Base-by-base conservation (phyloP, 2,329 filamentous ascomycete genomes). In the Stagonosporopsis chrysanthemi region DNA sequence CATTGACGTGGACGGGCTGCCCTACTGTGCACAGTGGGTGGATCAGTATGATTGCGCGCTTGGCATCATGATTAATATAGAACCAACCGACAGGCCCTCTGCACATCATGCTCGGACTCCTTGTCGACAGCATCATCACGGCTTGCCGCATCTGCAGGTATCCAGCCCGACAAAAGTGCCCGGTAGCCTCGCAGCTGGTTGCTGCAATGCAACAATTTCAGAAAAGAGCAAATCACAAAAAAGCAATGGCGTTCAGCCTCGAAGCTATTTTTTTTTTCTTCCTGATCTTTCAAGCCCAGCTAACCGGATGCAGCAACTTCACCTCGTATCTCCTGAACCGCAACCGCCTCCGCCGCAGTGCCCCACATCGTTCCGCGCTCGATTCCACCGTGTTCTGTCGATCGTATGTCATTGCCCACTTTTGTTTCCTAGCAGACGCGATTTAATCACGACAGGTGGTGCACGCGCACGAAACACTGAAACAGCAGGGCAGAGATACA, bases 361-460 rank as follows among this genome's bases (percentile, higher is more conserved):
- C 53, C 47, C 53, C 53, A 56, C 53, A 17, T 15, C 29, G 29
- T 28, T 46, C 47, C 47, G 53, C 29, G 17, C 41, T 38, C 46
- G 46, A 38, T 38, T 48, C 40, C 33, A 40, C 17, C 17, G 19
- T 22, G 42, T 40, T 15, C 23, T 39, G 53, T 56, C 53, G 53
- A 56, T 56, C 42, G 47, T 56, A 50, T 56, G 53, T 56, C 53
- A 56, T 52, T 15, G 38, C 15, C 42, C 53, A 47, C 53, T 52
- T 51, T 52, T 49, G 40, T 40, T 56, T 43, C 4, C 19, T 39
- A 23, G 22, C 40, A 31, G 24, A 49, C 33, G 44, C 31, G 33
- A 28, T 43, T 43, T 47, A 24, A 7, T 33, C 23, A 39, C 19
- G 46, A 8, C n/a, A 28, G 24, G 7, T 3, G 15, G 31, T 14